These are phyloP conservation scores for Quercus ilex DNA, from an alignment of 306 rosid genomes.

Conservation along the genomic window DNA sequence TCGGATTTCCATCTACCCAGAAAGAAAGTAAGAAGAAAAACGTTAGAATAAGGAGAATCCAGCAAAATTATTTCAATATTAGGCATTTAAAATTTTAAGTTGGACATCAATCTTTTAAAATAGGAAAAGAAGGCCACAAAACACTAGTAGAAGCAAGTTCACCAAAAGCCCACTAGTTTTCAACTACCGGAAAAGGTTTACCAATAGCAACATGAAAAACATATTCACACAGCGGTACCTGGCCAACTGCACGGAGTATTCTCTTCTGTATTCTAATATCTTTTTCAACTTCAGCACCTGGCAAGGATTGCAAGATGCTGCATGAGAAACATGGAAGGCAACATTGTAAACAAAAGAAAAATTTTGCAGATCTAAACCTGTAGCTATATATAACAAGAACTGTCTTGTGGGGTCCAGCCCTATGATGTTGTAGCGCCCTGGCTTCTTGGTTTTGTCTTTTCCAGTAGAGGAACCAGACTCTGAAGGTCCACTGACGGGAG, in stretches of 20 bases:
- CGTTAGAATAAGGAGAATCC: slow-evolving; percentile 3
- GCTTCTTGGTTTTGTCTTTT: slow-evolving; percentile 90
- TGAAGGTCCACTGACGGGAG: slow-evolving; percentile 80
- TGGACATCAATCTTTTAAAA: not conserved
- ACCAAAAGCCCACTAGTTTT: slow-evolving; percentile 1
- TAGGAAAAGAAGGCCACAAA: slow-evolving; percentile 1
- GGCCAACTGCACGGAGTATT: slow-evolving; percentile 77
- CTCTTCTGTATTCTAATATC: slow-evolving; percentile 89
- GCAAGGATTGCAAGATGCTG: slow-evolving; percentile 27
- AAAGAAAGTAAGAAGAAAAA: slow-evolving; percentile 6
- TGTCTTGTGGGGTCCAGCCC: slow-evolving; percentile 90
- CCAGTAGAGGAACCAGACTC: slow-evolving; percentile 85
- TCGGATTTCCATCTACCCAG: slow-evolving; percentile 81
- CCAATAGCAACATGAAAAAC: slow-evolving; percentile 8
- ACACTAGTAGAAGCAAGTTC: slow-evolving; percentile 7
- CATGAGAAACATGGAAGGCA: slow-evolving; percentile 17
- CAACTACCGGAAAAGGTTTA: not conserved
- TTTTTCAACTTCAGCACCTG: slow-evolving; percentile 84
- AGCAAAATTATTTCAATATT: not conserved
- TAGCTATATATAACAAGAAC: slow-evolving; percentile 80
- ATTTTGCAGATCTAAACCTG: slow-evolving; percentile 49
- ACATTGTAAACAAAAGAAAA: slow-evolving; percentile 2
- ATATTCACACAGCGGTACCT: slow-evolving; percentile 41
- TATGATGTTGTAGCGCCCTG: slow-evolving; percentile 69
- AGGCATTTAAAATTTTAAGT: not conserved